Evolutionary conservation across 1,284 basidiomycete genomes (phyloP).

Genomic region (Cryptococcus maquisensis): DNA sequence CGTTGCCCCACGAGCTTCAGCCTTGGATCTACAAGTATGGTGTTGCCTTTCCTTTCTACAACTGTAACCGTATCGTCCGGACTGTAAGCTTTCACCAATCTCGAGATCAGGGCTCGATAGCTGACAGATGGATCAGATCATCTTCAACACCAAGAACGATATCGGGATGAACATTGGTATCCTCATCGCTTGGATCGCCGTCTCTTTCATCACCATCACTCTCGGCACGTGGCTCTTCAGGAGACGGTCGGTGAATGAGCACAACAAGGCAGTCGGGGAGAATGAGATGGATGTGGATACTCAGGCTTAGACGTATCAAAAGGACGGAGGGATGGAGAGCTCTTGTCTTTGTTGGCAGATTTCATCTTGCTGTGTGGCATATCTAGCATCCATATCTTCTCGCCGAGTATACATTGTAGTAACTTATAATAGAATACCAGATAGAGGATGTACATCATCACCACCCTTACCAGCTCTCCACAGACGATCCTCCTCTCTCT

Average conservation of each 20-base stretch:
- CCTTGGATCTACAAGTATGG: conserved; percentile 58
- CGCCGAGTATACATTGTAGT: too few relatives aligned
- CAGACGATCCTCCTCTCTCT: too few relatives aligned
- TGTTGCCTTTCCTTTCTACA: conserved; percentile 67
- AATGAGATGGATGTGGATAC: conserved; percentile 13
- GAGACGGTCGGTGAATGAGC: conserved; percentile 34
- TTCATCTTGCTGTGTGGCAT: background rate
- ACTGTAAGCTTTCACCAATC: conserved; percentile 33
- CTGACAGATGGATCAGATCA: conserved; percentile 43
- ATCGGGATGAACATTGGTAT: conserved; percentile 53
- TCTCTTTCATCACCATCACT: conserved; percentile 49
- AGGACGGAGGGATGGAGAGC: background rate
- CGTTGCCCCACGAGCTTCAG: conserved; percentile 62
- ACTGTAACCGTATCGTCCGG: conserved; percentile 58
- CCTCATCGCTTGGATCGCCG: conserved; percentile 52
- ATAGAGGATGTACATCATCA: too few relatives aligned
- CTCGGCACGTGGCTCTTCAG: conserved; percentile 51
- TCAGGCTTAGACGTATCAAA: background rate
- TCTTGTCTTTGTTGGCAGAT: background rate
- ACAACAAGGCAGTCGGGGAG: conserved; percentile 26
- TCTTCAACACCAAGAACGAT: conserved; percentile 64
- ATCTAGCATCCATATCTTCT: too few relatives aligned
- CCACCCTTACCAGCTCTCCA: too few relatives aligned
- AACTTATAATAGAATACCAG: too few relatives aligned
- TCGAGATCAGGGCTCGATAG: background rate